These are phyloP conservation scores for Vicia sativa DNA, from an alignment of 306 rosid species.

Conservation along the genomic window DNA sequence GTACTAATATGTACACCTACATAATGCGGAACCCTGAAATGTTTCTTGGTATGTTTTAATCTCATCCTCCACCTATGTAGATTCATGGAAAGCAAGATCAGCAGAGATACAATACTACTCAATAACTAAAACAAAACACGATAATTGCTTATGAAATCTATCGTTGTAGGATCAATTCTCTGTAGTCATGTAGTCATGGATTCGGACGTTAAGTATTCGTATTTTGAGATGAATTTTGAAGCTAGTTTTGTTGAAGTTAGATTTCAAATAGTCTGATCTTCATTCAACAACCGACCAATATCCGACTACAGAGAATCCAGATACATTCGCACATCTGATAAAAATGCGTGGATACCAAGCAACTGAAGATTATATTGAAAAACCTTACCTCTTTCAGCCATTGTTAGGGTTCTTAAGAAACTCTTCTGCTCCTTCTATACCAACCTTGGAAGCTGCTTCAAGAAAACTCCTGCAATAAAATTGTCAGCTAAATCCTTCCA, in stretches of 20 bases:
- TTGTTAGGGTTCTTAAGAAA: slow-evolving; percentile 74
- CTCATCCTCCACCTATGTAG: slow-evolving; percentile 71
- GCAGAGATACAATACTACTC: slow-evolving; percentile 2
- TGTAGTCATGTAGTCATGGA: neutral
- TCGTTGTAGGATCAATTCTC: neutral
- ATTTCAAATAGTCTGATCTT: neutral
- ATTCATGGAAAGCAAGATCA: slow-evolving; percentile 38
- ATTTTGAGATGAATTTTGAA: neutral
- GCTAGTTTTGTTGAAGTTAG: neutral
- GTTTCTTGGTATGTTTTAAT: slow-evolving; percentile 54
- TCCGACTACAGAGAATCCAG: neutral
- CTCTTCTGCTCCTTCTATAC: slow-evolving; percentile 82
- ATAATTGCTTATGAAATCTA: neutral
- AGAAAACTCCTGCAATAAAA: slow-evolving; percentile 52
- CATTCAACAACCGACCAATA: neutral
- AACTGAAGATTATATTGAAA: slow-evolving; percentile 11
- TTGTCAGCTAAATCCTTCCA: too few species aligned
- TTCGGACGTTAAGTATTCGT: neutral
- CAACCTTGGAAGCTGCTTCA: slow-evolving; percentile 75
- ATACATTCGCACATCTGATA: neutral
- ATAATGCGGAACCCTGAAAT: slow-evolving; percentile 73
- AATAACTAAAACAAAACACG: neutral
- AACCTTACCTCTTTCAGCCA: slow-evolving; percentile 70
- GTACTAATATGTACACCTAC: slow-evolving; percentile 43
- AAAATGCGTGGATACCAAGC: neutral